These are phyloP conservation scores for Haplosporangium sp. DNA, from an alignment of 371 early-diverging fungal species.

Conservation along the genomic window DNA sequence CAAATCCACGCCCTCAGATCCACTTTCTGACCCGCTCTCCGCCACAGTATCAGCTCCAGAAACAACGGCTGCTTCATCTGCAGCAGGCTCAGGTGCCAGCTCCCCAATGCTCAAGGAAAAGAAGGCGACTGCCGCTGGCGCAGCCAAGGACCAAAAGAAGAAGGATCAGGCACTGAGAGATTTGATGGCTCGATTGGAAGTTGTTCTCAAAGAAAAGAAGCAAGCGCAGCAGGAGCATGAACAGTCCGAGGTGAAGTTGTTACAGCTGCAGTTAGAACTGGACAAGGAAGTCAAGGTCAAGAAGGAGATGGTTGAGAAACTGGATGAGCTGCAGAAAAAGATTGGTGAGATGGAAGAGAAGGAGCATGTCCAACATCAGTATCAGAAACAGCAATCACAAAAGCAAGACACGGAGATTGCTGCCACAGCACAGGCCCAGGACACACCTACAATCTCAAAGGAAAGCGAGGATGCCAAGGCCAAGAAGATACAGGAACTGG, in stretches of 20 bases:
- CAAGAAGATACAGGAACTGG: conserved; percentile 14
- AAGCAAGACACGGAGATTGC: background rate
- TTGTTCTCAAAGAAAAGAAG: conserved; percentile 51
- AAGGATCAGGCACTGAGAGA: conserved; percentile 46
- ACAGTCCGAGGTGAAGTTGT: conserved; percentile 46
- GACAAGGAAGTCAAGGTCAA: conserved; percentile 64
- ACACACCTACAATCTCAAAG: background rate
- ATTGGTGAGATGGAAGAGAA: conserved; percentile 59
- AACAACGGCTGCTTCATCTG: conserved; percentile 16
- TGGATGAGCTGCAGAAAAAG: conserved; percentile 57
- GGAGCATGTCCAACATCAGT: conserved; percentile 10
- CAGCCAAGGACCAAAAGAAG: conserved; percentile 50
- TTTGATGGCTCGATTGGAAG: conserved; percentile 46
- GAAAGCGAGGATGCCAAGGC: background rate
- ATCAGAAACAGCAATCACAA: background rate
- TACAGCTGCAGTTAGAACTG: conserved; percentile 55
- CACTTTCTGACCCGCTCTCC: conserved; percentile 38
- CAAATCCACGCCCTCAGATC: conserved; percentile 1
- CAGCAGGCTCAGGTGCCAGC: conserved; percentile 25
- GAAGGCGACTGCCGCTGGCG: conserved; percentile 11
- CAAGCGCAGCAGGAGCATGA: conserved; percentile 51
- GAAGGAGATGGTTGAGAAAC: conserved; percentile 61
- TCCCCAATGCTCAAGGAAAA: conserved; percentile 44
- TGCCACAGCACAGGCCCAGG: background rate
- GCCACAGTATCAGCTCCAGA: conserved; percentile 31